phyloP scores from a whole-genome alignment of 2,329 filamentous ascomycete genomes.

The Scolecobasidium constrictum region DNA sequence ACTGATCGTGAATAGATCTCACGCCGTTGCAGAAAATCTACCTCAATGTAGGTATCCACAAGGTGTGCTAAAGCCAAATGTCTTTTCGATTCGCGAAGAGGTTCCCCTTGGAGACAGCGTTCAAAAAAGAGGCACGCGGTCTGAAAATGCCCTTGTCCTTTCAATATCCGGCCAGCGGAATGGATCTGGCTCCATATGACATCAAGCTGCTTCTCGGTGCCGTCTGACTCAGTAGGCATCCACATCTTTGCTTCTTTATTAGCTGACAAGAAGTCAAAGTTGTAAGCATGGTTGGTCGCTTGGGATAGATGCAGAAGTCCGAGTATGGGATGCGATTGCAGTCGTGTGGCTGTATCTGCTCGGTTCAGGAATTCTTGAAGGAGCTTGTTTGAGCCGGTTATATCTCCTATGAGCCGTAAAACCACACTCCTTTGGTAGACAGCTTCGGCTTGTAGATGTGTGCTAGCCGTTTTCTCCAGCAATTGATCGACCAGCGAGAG shows the following conservation, averaged over 20 bases:
- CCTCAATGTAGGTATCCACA: constrained; percentile 2
- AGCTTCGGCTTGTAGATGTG: too few relatives aligned
- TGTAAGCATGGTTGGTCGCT: constrained; percentile 2
- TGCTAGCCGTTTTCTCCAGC: too few relatives aligned
- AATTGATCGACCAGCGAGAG: too few relatives aligned
- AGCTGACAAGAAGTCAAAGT: constrained; percentile 6
- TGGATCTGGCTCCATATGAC: constrained; percentile 6
- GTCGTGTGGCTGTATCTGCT: too few relatives aligned
- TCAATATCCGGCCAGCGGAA: constrained; percentile 8
- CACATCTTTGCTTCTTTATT: constrained; percentile 5
- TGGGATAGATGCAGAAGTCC: too few relatives aligned
- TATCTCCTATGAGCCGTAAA: too few relatives aligned
- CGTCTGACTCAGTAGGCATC: constrained; percentile 1
- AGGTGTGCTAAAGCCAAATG: constrained; percentile 4
- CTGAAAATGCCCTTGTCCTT: constrained; percentile 8
- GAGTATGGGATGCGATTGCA: too few relatives aligned
- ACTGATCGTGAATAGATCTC: neutral
- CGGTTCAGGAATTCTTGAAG: too few relatives aligned
- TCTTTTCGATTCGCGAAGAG: constrained; percentile 7
- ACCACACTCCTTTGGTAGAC: too few relatives aligned
- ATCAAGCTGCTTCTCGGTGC: constrained; percentile 4
- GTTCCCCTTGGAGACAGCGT: constrained; percentile 5
- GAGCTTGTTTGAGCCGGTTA: too few relatives aligned
- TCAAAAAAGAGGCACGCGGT: constrained; percentile 6
- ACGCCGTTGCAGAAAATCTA: constrained; percentile 4